phyloP scores from a whole-genome alignment of 139 green algal genomes.

The Penium margaritaceum region DNA sequence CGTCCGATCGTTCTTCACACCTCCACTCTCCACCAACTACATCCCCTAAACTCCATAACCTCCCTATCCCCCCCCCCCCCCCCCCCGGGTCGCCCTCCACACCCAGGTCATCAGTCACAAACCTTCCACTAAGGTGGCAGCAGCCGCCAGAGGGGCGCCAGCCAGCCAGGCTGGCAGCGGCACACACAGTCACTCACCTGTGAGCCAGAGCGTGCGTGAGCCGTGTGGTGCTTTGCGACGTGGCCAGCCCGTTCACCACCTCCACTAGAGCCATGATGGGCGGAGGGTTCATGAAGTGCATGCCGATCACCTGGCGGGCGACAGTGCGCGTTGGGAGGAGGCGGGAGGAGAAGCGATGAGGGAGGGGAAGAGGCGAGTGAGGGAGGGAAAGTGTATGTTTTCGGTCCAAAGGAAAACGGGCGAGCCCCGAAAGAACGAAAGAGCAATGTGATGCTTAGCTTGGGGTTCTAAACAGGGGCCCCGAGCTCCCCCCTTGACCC shows the following conservation, averaged over 20 bases:
- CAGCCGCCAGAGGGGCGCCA: no score
- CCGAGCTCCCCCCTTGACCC: no score
- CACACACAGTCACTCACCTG: conserved; percentile 8
- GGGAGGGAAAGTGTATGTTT: background rate
- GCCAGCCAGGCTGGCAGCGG: no score
- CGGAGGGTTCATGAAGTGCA: conserved; percentile 72
- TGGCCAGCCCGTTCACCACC: conserved; percentile 40
- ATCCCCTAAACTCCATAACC: background rate
- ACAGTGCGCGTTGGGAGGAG: background rate
- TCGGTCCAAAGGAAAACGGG: background rate
- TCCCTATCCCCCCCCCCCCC: background rate
- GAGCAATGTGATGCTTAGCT: no score
- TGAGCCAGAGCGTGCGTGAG: conserved; percentile 54
- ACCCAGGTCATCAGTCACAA: no score
- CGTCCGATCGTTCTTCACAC: no score
- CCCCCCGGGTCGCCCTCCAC: no score
- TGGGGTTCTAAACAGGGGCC: no score
- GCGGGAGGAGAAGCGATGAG: background rate
- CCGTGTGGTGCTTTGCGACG: conserved; percentile 51
- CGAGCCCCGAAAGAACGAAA: no score
- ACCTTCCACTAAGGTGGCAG: no score
- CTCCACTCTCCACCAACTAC: no score
- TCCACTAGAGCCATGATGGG: conserved; percentile 78
- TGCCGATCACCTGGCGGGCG: conserved; percentile 51
- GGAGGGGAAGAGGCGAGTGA: background rate